These are phyloP conservation scores for Hypoxylon fragiforme DNA, from an alignment of 495 filamentous ascomycete genomes.

Conservation along the genomic window DNA sequence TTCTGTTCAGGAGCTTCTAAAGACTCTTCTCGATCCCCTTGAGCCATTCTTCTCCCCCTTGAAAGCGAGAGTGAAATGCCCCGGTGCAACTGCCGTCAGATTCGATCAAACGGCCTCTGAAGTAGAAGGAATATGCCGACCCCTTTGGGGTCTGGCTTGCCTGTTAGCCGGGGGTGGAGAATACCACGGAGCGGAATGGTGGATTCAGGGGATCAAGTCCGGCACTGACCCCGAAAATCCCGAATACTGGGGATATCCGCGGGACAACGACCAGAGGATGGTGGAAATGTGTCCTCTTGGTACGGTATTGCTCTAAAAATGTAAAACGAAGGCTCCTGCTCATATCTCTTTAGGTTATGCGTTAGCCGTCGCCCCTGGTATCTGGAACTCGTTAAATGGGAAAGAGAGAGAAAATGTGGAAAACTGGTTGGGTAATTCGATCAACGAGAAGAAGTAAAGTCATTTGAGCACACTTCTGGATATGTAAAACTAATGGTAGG, in stretches of 20 bases:
- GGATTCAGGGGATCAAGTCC: slow-evolving; percentile 66
- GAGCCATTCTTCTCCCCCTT: slow-evolving; percentile 64
- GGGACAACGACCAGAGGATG: slow-evolving; percentile 80
- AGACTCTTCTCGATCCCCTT: slow-evolving; percentile 64
- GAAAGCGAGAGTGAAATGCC: slow-evolving; percentile 59
- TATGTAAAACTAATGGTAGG: slow-evolving; percentile 5
- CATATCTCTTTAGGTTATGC: slow-evolving; percentile 50
- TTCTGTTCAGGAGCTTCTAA: slow-evolving; percentile 61
- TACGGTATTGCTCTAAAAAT: slow-evolving; percentile 7
- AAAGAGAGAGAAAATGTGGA: slow-evolving; percentile 64
- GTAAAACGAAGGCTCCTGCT: too few relatives aligned
- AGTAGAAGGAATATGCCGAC: slow-evolving; percentile 74
- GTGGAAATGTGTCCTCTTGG: slow-evolving; percentile 78
- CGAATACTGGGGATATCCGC: slow-evolving; percentile 74
- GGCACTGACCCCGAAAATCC: slow-evolving; percentile 66
- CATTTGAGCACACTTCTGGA: background rate
- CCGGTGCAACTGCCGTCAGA: slow-evolving; percentile 66
- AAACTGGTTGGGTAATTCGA: slow-evolving; percentile 67
- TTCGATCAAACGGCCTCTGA: slow-evolving; percentile 78
- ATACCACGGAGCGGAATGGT: slow-evolving; percentile 64
- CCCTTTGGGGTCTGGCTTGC: slow-evolving; percentile 73
- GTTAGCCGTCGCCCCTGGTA: slow-evolving; percentile 63
- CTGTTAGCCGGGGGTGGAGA: slow-evolving; percentile 66
- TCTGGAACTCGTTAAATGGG: slow-evolving; percentile 68
- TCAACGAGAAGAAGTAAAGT: slow-evolving; percentile 69